Evolutionary conservation across 176 grass and related monocot species (phyloP), one percentile per base, ranked within the genome.

Genomic region (Bonia amplexicaulis): DNA sequence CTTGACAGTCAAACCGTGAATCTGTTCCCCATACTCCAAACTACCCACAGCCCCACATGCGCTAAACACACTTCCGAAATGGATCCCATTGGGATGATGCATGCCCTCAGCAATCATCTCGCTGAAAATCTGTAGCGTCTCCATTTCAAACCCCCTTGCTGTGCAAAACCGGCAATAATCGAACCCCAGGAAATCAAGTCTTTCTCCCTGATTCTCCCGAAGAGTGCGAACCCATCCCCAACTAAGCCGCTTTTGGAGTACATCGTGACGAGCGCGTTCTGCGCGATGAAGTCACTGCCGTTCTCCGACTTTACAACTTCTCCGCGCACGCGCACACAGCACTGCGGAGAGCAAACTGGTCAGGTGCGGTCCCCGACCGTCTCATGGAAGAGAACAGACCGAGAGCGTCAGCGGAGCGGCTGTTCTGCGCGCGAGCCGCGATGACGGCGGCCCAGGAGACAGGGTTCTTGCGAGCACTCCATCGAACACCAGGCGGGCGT

Each of bases 401-500:
- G 2, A 92, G 26, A 14, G 73, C 91, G 40, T 86, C 83, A 3
- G 48, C 35, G 35, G 78, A 77, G 10, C 61, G 58, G 19, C 81
- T 63, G 73, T 93, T 93, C 83, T 92, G 89, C 44, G 61, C 64
- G 63, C 88, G 85, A 8, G 93, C 91, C 42, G 91, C 92, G 58
- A 95, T 89, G 66, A 93, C 82, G 12, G 96, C 91, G 14, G 96
- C 94, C 91, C 93, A 98, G 6, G 93, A 83, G 73, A 98, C 83
- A 33, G 90, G 67, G 70, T 98, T 98, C 67, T 81, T 85, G 79
- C 63, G 20, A 84, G 89, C 91, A 95, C 95, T 90, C 64, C 74
- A 74, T 93, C 96, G 75, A 91, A 91, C 80, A 87, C 62, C 42
- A 44, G 1, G 19, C 75, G 89, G 17, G 89, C 89, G 22, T 61